Conservation (phyloP, 768 basidiomycete genomes). For the Tylopilus subfusipes region DNA sequence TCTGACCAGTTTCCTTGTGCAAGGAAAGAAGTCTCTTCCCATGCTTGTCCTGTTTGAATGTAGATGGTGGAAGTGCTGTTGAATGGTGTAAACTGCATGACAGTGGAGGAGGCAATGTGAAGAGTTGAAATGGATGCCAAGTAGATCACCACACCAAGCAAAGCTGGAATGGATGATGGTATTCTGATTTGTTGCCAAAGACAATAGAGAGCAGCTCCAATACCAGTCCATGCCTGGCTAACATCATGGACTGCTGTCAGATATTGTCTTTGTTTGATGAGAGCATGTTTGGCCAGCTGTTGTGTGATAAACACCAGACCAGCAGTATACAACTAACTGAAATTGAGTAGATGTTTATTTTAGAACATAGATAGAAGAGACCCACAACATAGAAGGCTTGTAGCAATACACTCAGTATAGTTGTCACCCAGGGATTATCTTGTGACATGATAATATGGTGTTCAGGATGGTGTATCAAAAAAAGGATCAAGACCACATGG, state of each 20-base stretch:
- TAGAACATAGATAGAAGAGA: not conserved
- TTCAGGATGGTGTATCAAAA: not conserved
- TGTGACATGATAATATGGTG: not conserved
- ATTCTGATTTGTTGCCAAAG: constrained; percentile 17
- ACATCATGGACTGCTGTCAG: constrained; percentile 22
- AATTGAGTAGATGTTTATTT: too few relatives aligned
- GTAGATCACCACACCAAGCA: constrained; percentile 15
- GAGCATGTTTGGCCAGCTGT: constrained; percentile 10
- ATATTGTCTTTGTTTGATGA: constrained; percentile 5
- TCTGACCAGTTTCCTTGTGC: not conserved
- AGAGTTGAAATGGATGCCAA: constrained; percentile 16
- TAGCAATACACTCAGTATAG: not conserved
- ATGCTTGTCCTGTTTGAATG: not conserved
- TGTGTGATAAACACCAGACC: constrained; percentile 22
- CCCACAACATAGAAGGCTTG: not conserved
- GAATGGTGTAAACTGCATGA: constrained; percentile 18
- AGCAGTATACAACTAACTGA: constrained; percentile 13
- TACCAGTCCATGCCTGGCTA: constrained; percentile 19
- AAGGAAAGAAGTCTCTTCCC: constrained; percentile 4
- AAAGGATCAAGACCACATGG: not conserved
- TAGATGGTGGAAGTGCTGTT: not conserved
- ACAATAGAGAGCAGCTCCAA: constrained; percentile 15
- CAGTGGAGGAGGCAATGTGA: constrained; percentile 19
- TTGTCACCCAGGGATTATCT: not conserved
- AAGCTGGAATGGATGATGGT: constrained; percentile 8